Evolutionary conservation across 345 rosid species (phyloP).

Genomic region (Eucalyptus microcorys): DNA sequence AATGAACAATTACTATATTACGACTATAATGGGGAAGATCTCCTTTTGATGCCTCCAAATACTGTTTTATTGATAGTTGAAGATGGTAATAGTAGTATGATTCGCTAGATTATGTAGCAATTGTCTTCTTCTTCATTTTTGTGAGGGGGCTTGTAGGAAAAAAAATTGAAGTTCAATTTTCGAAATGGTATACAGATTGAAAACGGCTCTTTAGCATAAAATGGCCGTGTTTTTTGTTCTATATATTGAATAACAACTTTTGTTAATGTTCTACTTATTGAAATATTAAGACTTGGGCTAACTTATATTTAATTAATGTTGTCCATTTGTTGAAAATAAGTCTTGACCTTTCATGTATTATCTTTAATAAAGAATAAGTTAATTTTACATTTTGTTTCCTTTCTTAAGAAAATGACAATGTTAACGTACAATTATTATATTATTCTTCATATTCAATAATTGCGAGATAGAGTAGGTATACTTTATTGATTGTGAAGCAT

Average conservation of each 20-base stretch:
- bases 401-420: neutral
- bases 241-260: neutral
- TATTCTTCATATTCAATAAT: neutral
- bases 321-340: neutral
- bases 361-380: neutral
- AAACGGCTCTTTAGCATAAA: neutral
- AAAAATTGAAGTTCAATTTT: neutral
- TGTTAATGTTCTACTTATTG: neutral
- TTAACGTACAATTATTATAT: neutral
- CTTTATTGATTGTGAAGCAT: neutral
- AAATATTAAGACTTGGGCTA: rapidly evolving
- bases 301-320: neutral
- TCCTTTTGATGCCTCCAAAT: neutral
- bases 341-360: neutral
- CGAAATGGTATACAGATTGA: neutral
- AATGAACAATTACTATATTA: neutral
- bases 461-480: neutral
- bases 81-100: neutral
- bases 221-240: neutral
- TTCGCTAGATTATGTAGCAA: neutral
- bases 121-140: neutral
- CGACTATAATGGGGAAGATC: neutral
- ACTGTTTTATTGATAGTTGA: neutral
- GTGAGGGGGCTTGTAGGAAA: neutral
- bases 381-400: neutral